Conservation (phyloP, 75 land plant genomes). For the Pseudotsuga menziesii region DNA sequence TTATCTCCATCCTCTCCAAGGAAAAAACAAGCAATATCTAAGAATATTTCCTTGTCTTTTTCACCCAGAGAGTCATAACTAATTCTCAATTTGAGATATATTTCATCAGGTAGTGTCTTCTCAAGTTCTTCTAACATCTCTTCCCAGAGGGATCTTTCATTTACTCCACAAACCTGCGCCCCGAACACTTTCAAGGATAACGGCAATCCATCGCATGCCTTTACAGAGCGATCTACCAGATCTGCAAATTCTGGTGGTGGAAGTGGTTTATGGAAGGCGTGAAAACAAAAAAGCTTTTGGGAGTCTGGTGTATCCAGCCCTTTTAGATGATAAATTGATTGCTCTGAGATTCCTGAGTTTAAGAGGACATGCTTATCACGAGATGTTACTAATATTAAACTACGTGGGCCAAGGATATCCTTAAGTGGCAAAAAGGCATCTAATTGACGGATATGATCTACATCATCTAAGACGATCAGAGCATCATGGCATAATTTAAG, state of each 20-base stretch:
- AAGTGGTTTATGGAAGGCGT: background rate
- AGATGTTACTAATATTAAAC: background rate
- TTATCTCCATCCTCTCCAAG: no score
- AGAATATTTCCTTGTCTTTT: no score
- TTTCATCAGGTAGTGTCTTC: background rate
- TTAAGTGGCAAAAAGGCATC: background rate
- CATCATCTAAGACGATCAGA: background rate
- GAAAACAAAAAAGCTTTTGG: background rate
- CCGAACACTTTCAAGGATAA: background rate
- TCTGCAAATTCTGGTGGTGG: background rate
- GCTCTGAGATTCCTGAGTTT: background rate
- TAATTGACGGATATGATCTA: background rate
- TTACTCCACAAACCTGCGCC: background rate
- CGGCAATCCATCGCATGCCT: background rate
- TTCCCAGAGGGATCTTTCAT: background rate
- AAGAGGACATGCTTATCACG: background rate
- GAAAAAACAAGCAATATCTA: no score
- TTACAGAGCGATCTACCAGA: background rate
- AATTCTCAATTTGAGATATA: no score
- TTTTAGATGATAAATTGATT: background rate
- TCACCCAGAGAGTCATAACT: no score
- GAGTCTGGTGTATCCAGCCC: background rate
- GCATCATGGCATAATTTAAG: background rate
- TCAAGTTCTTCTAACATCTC: background rate
- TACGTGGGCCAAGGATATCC: background rate